Evolutionary conservation across 1,139 yeast species (phyloP).

Genomic region (Hanseniaspora sp.): DNA sequence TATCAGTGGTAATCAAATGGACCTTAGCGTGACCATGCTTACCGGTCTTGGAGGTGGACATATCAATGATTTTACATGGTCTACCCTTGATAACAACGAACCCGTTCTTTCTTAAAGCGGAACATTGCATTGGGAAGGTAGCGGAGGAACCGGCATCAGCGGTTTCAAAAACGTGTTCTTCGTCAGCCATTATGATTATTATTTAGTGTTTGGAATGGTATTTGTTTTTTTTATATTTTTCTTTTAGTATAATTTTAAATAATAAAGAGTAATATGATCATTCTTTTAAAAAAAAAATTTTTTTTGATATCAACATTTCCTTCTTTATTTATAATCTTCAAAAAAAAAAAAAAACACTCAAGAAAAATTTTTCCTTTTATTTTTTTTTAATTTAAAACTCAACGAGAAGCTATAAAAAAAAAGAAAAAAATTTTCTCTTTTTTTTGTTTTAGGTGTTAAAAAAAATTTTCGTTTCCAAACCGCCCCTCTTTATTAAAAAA

Average conservation of each 20-base stretch:
- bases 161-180: slow-evolving; percentile 89
- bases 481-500: neutral
- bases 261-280: no score
- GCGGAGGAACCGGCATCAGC: slow-evolving; percentile 98
- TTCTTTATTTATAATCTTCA: neutral
- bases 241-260: no score
- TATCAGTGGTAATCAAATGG: slow-evolving; percentile 96
- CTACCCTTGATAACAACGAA: slow-evolving; percentile 97
- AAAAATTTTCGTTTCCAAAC: neutral
- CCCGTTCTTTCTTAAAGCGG: slow-evolving; percentile 99
- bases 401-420: neutral
- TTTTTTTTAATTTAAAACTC: no score
- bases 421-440: no score
- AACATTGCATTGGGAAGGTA: slow-evolving; percentile 99
- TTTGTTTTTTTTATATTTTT: slow-evolving; percentile 1
- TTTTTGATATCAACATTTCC: no score
- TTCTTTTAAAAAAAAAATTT: no score
- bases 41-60: slow-evolving; percentile 99
- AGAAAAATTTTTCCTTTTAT: no score
- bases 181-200: slow-evolving; percentile 52
- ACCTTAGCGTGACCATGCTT: slow-evolving; percentile 99
- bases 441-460: no score
- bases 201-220: neutral
- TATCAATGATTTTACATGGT: slow-evolving; percentile 99
- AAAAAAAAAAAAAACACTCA: no score